Conservation (phyloP, 257 asterid species). For the Solanum etuberosum region DNA sequence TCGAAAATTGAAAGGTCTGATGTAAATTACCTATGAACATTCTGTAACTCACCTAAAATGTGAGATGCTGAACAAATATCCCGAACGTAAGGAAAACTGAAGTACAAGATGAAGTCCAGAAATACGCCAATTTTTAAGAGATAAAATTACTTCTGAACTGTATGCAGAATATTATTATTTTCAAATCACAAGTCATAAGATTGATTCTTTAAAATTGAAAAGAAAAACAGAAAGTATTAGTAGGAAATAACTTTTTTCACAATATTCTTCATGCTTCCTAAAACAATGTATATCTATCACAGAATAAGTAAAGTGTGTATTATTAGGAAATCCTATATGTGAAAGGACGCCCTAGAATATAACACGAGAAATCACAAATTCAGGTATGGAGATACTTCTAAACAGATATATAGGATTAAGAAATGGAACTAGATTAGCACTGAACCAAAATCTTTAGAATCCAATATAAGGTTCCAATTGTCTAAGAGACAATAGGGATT, state of each 20-base stretch:
- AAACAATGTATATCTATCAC: neutral
- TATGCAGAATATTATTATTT: neutral
- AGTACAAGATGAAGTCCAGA: neutral
- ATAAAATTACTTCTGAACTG: neutral
- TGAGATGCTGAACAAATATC: neutral
- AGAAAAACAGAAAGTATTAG: neutral
- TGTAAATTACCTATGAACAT: neutral
- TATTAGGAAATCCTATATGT: neutral
- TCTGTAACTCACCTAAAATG: neutral
- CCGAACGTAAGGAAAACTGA: neutral
- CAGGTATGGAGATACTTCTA: neutral
- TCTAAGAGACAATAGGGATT: neutral
- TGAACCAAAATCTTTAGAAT: neutral
- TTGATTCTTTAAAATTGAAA: neutral
- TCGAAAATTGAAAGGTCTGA: neutral
- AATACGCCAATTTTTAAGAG: neutral
- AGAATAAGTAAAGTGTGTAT: neutral
- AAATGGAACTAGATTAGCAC: neutral
- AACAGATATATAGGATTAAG: neutral
- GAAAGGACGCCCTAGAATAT: neutral
- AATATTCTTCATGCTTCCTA: neutral
- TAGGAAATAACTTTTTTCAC: neutral
- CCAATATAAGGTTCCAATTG: neutral
- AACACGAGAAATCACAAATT: neutral
- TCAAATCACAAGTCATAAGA: neutral